phyloP scores from a whole-genome alignment of 495 filamentous ascomycete species.

The Penicillium flavigenum region DNA sequence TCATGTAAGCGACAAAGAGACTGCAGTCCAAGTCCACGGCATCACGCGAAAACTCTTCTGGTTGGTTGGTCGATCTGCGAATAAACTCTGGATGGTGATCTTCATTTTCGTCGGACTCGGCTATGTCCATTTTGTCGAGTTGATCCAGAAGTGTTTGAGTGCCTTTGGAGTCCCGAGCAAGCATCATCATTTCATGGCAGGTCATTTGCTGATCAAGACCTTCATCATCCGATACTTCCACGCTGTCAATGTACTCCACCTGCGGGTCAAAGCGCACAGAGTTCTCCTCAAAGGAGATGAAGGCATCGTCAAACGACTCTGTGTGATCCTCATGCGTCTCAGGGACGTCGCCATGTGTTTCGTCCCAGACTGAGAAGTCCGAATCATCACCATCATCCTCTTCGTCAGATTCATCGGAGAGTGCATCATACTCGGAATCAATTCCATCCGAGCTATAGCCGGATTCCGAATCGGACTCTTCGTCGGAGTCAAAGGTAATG shows the following conservation, averaged over 20 bases:
- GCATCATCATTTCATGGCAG: slow-evolving; percentile 46
- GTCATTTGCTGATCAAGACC: slow-evolving; percentile 35
- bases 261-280: slow-evolving; percentile 41
- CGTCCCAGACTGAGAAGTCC: slow-evolving; percentile 40
- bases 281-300: slow-evolving; percentile 41
- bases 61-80: slow-evolving; percentile 25
- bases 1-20: slow-evolving; percentile 47
- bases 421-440: slow-evolving; percentile 36
- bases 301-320: slow-evolving; percentile 43
- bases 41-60: slow-evolving; percentile 42
- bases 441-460: slow-evolving; percentile 45
- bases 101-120: slow-evolving; percentile 17
- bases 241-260: slow-evolving; percentile 40
- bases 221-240: slow-evolving; percentile 30
- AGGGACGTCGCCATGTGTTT: slow-evolving; percentile 31
- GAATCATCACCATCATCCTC: slow-evolving; percentile 38
- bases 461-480: slow-evolving; percentile 40
- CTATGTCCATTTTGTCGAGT: slow-evolving; percentile 22
- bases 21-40: slow-evolving; percentile 42
- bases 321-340: slow-evolving; percentile 37
- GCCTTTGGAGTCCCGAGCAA: slow-evolving; percentile 30
- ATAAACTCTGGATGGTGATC: slow-evolving; percentile 16
- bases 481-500: slow-evolving; percentile 21
- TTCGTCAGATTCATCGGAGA: slow-evolving; percentile 31
- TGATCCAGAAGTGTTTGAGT: slow-evolving; percentile 13